Evolutionary conservation across 1,284 basidiomycete genomes (phyloP).

Genomic region (Tausonia pullulans): DNA sequence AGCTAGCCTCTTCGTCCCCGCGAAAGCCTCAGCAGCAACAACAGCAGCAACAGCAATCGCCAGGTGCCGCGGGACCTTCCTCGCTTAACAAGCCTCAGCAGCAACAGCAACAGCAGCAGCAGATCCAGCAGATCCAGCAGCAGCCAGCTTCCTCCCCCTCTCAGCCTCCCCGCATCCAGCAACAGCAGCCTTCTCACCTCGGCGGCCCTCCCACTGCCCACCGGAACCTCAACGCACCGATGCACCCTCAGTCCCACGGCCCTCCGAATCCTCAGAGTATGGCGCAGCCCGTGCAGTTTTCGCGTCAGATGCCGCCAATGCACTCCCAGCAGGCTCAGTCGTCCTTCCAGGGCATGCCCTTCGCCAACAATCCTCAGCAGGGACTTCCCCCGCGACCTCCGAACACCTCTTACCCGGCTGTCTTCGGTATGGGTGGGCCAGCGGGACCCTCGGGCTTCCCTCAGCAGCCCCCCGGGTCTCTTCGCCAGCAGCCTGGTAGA

Average conservation of each 20-base stretch:
- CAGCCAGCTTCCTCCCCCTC: neutral
- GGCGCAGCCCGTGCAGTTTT: slow-evolving; percentile 7
- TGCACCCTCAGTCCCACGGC: neutral
- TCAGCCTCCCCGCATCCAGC: neutral
- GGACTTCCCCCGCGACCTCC: slow-evolving; percentile 4
- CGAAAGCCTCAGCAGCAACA: neutral
- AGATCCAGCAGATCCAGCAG: neutral
- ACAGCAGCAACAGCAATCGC: neutral
- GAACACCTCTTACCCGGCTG: neutral
- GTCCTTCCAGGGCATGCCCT: slow-evolving; percentile 4
- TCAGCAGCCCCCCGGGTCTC: slow-evolving; percentile 4
- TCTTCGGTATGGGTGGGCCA: slow-evolving; percentile 9
- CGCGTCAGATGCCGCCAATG: slow-evolving; percentile 7
- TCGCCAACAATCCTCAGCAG: slow-evolving; percentile 9
- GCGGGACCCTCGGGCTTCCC: slow-evolving; percentile 6
- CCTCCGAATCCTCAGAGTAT: neutral
- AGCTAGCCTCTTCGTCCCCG: slow-evolving; percentile 5
- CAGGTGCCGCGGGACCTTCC: neutral
- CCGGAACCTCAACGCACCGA: neutral
- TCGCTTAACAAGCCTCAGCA: neutral
- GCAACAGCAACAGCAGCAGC: slow-evolving; percentile 1
- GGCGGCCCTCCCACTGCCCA: neutral
- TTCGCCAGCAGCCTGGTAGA: neutral
- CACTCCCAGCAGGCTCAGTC: slow-evolving; percentile 13
- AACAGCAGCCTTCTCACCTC: neutral